Conservation (phyloP, 768 basidiomycete genomes). For the Gelatoporia subvermispora region DNA sequence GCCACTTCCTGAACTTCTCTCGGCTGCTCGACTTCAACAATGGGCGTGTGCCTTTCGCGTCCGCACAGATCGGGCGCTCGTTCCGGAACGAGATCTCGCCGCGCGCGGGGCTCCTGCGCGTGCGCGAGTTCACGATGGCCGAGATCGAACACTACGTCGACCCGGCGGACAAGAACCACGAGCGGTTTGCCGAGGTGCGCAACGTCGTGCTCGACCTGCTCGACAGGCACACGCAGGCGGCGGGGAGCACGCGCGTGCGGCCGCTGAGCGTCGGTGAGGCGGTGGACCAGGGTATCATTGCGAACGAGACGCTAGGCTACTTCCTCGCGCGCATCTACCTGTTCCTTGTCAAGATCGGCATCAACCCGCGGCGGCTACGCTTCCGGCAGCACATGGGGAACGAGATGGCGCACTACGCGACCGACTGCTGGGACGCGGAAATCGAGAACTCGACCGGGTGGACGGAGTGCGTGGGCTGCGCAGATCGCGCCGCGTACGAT, state of each 20-base stretch:
- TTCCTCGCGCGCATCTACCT: conserved; percentile 90
- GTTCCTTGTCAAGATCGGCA: conserved; percentile 88
- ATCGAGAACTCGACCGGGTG: conserved; percentile 88
- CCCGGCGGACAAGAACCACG: conserved; percentile 85
- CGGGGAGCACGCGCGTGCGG: conserved; percentile 60
- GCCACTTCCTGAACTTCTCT: conserved; percentile 98
- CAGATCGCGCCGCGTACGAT: conserved; percentile 97
- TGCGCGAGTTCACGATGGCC: conserved; percentile 99
- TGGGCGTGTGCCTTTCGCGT: conserved; percentile 92
- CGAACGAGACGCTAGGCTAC: conserved; percentile 97
- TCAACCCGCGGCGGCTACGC: conserved; percentile 75
- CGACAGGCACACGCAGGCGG: conserved; percentile 76
- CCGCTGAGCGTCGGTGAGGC: conserved; percentile 84
- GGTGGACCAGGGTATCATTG: conserved; percentile 79
- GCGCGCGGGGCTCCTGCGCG: conserved; percentile 90
- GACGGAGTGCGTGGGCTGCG: conserved; percentile 99
- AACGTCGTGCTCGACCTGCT: conserved; percentile 73
- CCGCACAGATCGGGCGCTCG: conserved; percentile 91
- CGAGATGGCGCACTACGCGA: conserved; percentile 99
- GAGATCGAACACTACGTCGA: conserved; percentile 99
- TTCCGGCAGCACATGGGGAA: conserved; percentile 99
- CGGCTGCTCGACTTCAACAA: conserved; percentile 98
- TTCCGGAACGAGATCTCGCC: conserved; percentile 99
- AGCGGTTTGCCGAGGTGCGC: conserved; percentile 76
- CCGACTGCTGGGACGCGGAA: conserved; percentile 99